Base-by-base conservation (phyloP, 306 rosid genomes). In the Carpinus viminea region DNA sequence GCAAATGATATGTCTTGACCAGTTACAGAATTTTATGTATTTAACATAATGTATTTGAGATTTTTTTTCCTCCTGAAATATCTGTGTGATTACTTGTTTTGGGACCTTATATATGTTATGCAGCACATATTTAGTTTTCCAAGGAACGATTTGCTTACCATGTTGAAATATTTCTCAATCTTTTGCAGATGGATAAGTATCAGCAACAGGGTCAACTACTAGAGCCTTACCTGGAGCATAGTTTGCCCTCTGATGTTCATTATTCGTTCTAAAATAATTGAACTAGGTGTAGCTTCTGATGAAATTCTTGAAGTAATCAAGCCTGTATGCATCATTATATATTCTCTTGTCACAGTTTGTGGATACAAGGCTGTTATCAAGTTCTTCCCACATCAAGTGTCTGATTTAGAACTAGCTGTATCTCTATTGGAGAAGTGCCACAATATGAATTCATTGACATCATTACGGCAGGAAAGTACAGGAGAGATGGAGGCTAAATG, bases 401-500 rank as follows among this genome's bases (percentile, higher is more conserved):
- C 98, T 12, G 98, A 95, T 87, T 90, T 92, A 78, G 98, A 95
- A 83, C 93, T 92, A 55, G 98, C 98, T 18, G 98, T 91, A 5
- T 91, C 96, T 64, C 96, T 95, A 45, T 52, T 91, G 73, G 96
- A 95, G 81, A 95, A 81, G 83, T 95, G 96, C 74, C 97, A 89
- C 59, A 71, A 55, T 71, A 83, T 83, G 18, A 86, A 76, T 24
- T 87, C 98, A 0, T 89, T 56, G 62, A 62, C 98, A 2, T 86
- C 97, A 8, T 50, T 74, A 81, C 82, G 97, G 80, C 90, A 89
- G 74, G 98, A 95, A 75, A 95, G 98, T 83, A 91, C 97, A 2
- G 98, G 97, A 68, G 97, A 89, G 84, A 92, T 88, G 93, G 98
- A 95, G 84, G 93, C 97, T 65, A 89, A 95, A 78, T 92, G 97